phyloP scores from a whole-genome alignment of 345 rosid genomes.

The Eucalyptus regnans region DNA sequence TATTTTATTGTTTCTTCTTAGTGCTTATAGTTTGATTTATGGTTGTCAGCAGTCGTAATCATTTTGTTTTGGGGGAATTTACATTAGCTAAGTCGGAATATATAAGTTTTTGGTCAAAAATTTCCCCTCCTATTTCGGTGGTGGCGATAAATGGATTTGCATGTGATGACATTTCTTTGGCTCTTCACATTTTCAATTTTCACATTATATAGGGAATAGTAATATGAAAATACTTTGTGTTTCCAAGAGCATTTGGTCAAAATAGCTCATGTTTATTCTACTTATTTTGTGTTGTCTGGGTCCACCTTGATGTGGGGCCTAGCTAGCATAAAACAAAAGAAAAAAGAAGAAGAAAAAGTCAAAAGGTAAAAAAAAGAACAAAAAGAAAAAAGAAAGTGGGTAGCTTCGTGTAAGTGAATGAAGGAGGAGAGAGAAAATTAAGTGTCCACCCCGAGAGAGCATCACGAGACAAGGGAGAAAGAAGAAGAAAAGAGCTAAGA shows the following conservation, averaged over 20 bases:
- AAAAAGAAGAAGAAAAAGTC: too few species aligned
- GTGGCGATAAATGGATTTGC: background rate
- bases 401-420: too few species aligned
- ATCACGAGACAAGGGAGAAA: too few species aligned
- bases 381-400: too few species aligned
- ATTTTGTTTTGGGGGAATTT: background rate
- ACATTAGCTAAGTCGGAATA: background rate
- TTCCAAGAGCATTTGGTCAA: background rate
- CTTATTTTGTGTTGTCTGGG: background rate
- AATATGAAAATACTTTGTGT: background rate
- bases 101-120: background rate
- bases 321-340: too few species aligned
- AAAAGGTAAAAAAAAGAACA: too few species aligned
- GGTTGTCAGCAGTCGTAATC: background rate
- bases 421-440: too few species aligned
- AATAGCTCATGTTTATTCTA: background rate
- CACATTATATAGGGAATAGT: background rate
- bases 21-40: background rate
- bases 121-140: background rate
- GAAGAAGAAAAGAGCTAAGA: too few species aligned
- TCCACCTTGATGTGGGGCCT: too few species aligned
- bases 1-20: background rate
- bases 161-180: background rate
- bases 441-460: too few species aligned
- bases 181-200: background rate